Base-by-base conservation (phyloP, 176 grass and related monocot species). In the Bromus sterilis region DNA sequence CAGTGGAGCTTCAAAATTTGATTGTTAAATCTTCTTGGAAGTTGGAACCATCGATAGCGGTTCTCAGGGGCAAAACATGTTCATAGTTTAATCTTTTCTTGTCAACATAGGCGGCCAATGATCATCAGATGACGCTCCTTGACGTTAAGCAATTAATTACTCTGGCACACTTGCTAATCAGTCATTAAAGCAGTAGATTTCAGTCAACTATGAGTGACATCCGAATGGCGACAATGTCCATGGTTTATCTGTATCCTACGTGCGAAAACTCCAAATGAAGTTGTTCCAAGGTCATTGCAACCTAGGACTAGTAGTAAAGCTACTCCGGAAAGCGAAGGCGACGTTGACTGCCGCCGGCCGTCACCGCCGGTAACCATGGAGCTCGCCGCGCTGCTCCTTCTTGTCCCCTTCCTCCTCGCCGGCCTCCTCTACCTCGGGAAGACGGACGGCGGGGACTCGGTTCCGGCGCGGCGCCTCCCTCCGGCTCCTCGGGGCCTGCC, bases 401-500 rank as follows among this genome's bases (percentile, higher is more conserved):
- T 80, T 14, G 21, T 81, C 49, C 77, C 82, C 6, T 32, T 85
- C 62, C 77, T 89, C 40, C 71, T 89, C 34, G 32, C 4, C 28
- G 82, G 70, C 30, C 37, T 81, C 61, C 25, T 81, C 33, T 89
- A 36, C 55, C 61, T 89, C 32, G 57, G 9, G 30, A 80, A 33
- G 76, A 9, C 3, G 3, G 41, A 71, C 40, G 41, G 7, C 67
- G 13, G 46, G 44, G 35, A 9, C 30, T 51, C 60, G 6, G 7
- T 7, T n/a, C n/a, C n/a, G n/a, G 46, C 12, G 24, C 26, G 62
- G 28, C 83, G 55, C 6, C 92, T 82, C 13, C 44, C 89, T 71
- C 86, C 92, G 9, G 34, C 63, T 11, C 86, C 83, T 10, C 80
- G 43, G 1, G 84, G 84, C 30, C 24, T 86, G 3, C 92, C 89